Evolutionary conservation across 1,139 yeast species (phyloP).

Genomic region (Suhomyces atakaporum): DNA sequence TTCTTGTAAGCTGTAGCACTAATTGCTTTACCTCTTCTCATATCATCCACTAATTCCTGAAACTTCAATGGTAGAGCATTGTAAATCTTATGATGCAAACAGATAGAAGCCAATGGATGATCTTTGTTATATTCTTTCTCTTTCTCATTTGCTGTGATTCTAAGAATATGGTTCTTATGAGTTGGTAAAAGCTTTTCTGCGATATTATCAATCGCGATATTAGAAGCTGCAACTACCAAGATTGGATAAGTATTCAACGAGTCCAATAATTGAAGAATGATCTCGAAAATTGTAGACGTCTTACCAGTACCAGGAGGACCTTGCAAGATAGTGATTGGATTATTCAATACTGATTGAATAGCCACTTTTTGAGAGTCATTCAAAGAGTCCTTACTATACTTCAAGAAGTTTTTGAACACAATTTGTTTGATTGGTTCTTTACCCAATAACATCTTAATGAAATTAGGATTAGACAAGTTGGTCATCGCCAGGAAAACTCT

Average conservation of each 20-base stretch:
- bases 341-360: constrained; percentile 66
- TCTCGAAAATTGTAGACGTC: constrained; percentile 65
- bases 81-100: constrained; percentile 62
- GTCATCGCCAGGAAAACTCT: constrained; percentile 68
- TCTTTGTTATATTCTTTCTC: constrained; percentile 58
- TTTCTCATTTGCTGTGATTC: constrained; percentile 63
- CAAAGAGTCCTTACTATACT: constrained; percentile 48
- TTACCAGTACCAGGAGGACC: constrained; percentile 77
- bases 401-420: constrained; percentile 54
- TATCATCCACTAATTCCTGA: constrained; percentile 43
- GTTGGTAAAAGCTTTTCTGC: constrained; percentile 63
- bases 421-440: constrained; percentile 61
- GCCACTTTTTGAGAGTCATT: constrained; percentile 70
- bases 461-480: constrained; percentile 56
- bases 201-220: constrained; percentile 74
- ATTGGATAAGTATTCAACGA: constrained; percentile 62
- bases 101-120: constrained; percentile 59
- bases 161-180: constrained; percentile 53
- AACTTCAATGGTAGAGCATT: constrained; percentile 48
- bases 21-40: constrained; percentile 38
- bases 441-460: constrained; percentile 60
- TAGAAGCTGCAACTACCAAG: constrained; percentile 73
- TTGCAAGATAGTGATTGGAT: constrained; percentile 63
- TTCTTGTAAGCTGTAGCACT: constrained; percentile 50
- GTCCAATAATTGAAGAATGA: constrained; percentile 59